Evolutionary conservation across 768 basidiomycete genomes (phyloP).

Genomic region (Pleurotus citrinopileatus): DNA sequence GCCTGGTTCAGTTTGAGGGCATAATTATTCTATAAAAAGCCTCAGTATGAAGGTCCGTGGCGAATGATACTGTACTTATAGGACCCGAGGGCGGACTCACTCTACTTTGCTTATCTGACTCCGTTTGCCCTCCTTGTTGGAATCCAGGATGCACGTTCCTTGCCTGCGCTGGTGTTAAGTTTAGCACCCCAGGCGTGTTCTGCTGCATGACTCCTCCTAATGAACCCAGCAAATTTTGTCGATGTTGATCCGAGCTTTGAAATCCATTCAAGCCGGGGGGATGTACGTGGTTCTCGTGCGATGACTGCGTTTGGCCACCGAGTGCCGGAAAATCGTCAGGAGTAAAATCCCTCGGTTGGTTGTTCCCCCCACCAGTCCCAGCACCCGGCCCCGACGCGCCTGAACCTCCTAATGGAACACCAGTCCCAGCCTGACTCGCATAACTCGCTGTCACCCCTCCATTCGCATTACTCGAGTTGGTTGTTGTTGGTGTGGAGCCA

Average conservation of each 20-base stretch:
- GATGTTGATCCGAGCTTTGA: slow-evolving; percentile 46
- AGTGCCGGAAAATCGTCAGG: slow-evolving; percentile 89
- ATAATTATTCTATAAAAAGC: slow-evolving; percentile 46
- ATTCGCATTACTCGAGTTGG: slow-evolving; percentile 34
- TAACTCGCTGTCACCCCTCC: slow-evolving; percentile 61
- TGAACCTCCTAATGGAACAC: slow-evolving; percentile 43
- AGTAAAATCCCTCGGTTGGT: slow-evolving; percentile 67
- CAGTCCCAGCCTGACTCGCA: slow-evolving; percentile 77
- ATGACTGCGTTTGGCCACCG: slow-evolving; percentile 54
- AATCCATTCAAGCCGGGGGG: slow-evolving; percentile 83
- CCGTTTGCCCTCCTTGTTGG: slow-evolving; percentile 51
- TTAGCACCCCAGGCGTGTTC: slow-evolving; percentile 68
- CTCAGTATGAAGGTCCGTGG: neutral
- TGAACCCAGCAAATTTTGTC: slow-evolving; percentile 55
- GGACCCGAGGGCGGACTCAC: neutral
- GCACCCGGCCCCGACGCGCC: slow-evolving; percentile 18
- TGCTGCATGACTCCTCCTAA: slow-evolving; percentile 36
- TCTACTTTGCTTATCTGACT: slow-evolving; percentile 54
- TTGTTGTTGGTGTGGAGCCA: slow-evolving; percentile 53
- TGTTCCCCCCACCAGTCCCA: slow-evolving; percentile 18
- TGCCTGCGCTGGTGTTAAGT: slow-evolving; percentile 40
- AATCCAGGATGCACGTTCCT: slow-evolving; percentile 51
- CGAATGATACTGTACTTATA: neutral
- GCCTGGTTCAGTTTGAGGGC: slow-evolving; percentile 63
- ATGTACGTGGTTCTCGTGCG: slow-evolving; percentile 47